Evolutionary conservation across 2,329 filamentous ascomycete species (phyloP).

Genomic region (Colletotrichum sp.): DNA sequence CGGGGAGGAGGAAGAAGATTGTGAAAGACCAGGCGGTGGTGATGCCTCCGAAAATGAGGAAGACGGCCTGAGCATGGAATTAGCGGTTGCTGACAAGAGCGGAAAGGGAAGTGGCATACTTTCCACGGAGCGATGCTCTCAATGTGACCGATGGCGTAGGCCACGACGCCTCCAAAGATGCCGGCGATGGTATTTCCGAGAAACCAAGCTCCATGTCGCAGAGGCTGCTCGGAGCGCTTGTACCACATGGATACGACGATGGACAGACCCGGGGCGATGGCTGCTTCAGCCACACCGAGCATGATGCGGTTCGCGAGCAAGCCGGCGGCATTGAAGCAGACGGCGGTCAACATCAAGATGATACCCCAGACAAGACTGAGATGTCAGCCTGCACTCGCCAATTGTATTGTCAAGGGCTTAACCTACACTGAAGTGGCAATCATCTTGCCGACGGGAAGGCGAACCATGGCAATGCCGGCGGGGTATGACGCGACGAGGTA

Average conservation of each 20-base stretch:
- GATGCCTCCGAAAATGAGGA: slow-evolving; percentile 66
- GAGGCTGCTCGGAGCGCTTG: slow-evolving; percentile 34
- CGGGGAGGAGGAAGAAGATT: slow-evolving; percentile 61
- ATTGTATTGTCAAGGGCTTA: accelerated
- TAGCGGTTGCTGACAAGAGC: not conserved
- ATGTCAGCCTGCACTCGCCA: not conserved
- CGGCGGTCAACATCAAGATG: slow-evolving; percentile 27
- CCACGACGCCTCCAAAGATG: slow-evolving; percentile 32
- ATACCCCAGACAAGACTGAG: slow-evolving; percentile 26
- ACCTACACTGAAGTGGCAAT: slow-evolving; percentile 22
- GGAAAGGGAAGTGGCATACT: not conserved
- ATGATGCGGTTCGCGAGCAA: slow-evolving; percentile 37
- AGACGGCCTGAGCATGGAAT: slow-evolving; percentile 50
- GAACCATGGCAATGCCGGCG: slow-evolving; percentile 51
- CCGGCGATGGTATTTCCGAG: slow-evolving; percentile 34
- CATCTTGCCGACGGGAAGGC: slow-evolving; percentile 34
- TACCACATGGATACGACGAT: slow-evolving; percentile 39
- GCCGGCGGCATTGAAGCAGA: slow-evolving; percentile 27
- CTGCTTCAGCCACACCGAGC: slow-evolving; percentile 35
- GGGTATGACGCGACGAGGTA: slow-evolving; percentile 43
- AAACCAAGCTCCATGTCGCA: slow-evolving; percentile 37
- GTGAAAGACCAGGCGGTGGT: slow-evolving; percentile 64
- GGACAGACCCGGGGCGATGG: slow-evolving; percentile 32
- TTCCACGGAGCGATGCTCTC: slow-evolving; percentile 8
- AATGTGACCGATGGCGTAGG: slow-evolving; percentile 35